Evolutionary conservation across 208 protist genomes (phyloP), one percentile per base, ranked within the genome.

Genomic region (Acanthamoeba royreba): DNA sequence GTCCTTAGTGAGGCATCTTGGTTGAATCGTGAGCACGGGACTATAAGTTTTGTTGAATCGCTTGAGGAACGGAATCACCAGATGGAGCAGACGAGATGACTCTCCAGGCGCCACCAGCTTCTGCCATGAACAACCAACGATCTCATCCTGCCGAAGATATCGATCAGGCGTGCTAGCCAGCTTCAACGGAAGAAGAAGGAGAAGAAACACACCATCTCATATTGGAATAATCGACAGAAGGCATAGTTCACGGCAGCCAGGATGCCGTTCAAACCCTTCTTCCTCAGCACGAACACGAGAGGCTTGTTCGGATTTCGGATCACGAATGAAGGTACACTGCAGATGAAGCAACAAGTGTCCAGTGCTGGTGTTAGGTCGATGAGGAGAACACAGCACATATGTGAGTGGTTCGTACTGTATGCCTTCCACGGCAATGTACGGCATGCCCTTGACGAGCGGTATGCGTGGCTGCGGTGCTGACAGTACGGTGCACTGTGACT

Each of bases 201-300:
- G 28, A 22, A 38, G 17, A 87, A n/a, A 19, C 15, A 25, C 55
- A 88, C 79, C 42, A 90, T 55, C 15, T 55, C 52, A 33, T 38
- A 90, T 7, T 90, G 83, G 40, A 90, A 90, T 15, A 90, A 25
- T 63, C 40, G 28, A 33, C 83, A 90, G 83, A 90, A 90, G 52
- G 83, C 83, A 22, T 90, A 42, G 53, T 90, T 90, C 17, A 63
- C 83, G 45, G 83, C 83, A 3, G 40, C 40, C 5, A 90, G 53
- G 13, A 90, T 42, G 47, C 83, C 83, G 25, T 90, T 63, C 25
- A 66, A 25, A 25, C 83, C 47, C 47, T 63, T 46, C 52, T 90
- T 90, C 52, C 52, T 66, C 74, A 55, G 74, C 28, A 90, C 43
- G 22, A 90, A 46, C 38, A 42, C 83, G 11, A 90, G 40, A 43